phyloP scores from a whole-genome alignment of 805 yeast species.

The Suhomyces sp. region DNA sequence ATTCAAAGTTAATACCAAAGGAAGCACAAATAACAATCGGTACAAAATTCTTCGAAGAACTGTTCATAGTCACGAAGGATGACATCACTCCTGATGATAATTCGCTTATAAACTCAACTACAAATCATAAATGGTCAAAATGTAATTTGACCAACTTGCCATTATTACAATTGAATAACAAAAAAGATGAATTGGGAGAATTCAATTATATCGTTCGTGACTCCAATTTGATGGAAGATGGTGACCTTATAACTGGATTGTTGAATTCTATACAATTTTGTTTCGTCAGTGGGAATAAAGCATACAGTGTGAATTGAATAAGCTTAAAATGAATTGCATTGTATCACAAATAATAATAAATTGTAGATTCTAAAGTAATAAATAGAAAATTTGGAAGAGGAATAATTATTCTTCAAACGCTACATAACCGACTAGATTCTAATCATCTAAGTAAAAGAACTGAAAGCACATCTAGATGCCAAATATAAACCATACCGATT shows the following conservation, averaged over 20 bases:
- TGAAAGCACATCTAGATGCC: too few species aligned
- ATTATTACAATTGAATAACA: conserved; percentile 30
- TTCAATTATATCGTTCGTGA: conserved; percentile 27
- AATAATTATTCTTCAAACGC: too few species aligned
- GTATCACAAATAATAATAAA: too few species aligned
- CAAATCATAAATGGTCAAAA: conserved; percentile 37
- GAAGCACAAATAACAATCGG: conserved; percentile 23
- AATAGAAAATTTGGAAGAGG: not conserved
- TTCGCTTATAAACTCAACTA: conserved; percentile 23
- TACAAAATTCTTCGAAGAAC: conserved; percentile 34
- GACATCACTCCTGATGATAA: conserved; percentile 15
- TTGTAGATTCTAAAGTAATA: too few species aligned
- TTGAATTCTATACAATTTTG: conserved; percentile 31
- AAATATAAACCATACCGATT: too few species aligned
- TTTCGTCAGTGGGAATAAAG: conserved; percentile 37
- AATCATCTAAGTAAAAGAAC: too few species aligned
- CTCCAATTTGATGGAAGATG: conserved; percentile 6
- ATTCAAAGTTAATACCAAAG: conserved; percentile 11
- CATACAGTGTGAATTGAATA: conserved; percentile 15
- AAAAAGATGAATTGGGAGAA: conserved; percentile 31
- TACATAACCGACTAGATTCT: too few species aligned
- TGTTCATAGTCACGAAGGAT: conserved; percentile 21
- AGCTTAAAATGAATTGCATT: not conserved
- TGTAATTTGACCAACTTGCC: conserved; percentile 40
- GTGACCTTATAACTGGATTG: conserved; percentile 16